Percentiles rank a stretch among this genome's conserved stretches.
These are phyloP conservation scores for Phytophthora sp. DNA, from an alignment of 352 stramenopile genomes.

Conservation along the genomic window DNA sequence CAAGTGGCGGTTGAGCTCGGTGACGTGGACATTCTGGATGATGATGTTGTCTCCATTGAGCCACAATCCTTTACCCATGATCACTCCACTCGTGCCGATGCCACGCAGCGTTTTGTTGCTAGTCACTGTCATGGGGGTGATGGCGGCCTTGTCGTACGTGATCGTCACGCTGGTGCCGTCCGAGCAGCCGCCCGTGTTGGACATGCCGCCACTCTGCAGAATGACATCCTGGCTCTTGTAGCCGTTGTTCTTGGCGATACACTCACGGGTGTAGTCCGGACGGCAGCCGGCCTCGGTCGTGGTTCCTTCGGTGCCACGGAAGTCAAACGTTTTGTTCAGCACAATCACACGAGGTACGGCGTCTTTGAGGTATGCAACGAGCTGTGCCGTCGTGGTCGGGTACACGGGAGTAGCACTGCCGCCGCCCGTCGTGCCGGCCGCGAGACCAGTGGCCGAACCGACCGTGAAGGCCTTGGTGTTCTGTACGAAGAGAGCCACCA, in stretches of 20 bases:
- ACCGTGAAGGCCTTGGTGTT: conserved; percentile 29
- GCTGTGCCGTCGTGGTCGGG: conserved; percentile 40
- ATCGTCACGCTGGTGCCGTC: conserved; percentile 27
- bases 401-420: conserved; percentile 40
- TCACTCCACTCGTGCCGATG: conserved; percentile 38
- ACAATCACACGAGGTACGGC: conserved; percentile 40
- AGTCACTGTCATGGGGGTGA: conserved; percentile 39
- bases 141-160: conserved; percentile 30
- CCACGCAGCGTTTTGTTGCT: conserved; percentile 51
- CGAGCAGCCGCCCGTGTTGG: conserved; percentile 28
- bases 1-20: conserved; percentile 41
- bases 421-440: conserved; percentile 42
- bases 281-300: conserved; percentile 49
- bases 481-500: conserved; percentile 27
- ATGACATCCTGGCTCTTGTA: conserved; percentile 53
- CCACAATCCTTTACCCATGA: conserved; percentile 46
- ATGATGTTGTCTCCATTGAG: conserved; percentile 53
- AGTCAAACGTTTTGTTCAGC: conserved; percentile 49
- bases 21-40: conserved; percentile 46
- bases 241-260: conserved; percentile 46
- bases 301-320: conserved; percentile 44
- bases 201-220: conserved; percentile 28
- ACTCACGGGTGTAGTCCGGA: conserved; percentile 39
- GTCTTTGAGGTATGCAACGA: conserved; percentile 42
- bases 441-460: conserved; percentile 36